phyloP scores from a whole-genome alignment of 202 grass and related monocot species.

The Eragrostis tef region DNA sequence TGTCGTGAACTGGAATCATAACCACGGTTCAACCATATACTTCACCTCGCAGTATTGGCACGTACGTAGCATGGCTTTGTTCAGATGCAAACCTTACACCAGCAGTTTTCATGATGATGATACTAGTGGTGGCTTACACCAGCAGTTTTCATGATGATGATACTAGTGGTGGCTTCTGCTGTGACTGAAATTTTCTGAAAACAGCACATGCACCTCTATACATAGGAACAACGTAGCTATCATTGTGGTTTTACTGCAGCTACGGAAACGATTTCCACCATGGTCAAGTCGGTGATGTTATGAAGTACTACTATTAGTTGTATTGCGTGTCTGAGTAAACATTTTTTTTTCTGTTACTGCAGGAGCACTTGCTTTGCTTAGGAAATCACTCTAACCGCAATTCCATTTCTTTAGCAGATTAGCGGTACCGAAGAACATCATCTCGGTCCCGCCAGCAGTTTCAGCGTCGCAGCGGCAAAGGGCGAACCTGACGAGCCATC shows the following conservation, averaged over 20 bases:
- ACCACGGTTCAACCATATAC: conserved; percentile 40
- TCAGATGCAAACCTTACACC: conserved; percentile 7
- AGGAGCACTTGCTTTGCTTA: not conserved
- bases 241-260: conserved; percentile 18
- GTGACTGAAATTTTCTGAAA: conserved; percentile 40
- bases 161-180: too few species aligned
- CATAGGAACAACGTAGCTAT: conserved; percentile 25
- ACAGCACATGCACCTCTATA: conserved; percentile 32
- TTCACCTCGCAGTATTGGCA: conserved; percentile 14
- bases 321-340: conserved; percentile 27
- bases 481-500: not conserved
- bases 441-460: conserved; percentile 18
- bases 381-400: conserved; percentile 5
- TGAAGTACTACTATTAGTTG: not conserved
- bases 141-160: conserved; percentile 13
- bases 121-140: not conserved
- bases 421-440: conserved; percentile 37
- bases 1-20: conserved; percentile 15
- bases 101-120: conserved; percentile 13
- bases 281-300: conserved; percentile 7
- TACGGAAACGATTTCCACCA: not conserved
- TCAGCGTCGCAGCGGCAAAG: conserved; percentile 15
- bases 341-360: conserved; percentile 1
- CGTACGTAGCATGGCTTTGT: not conserved
- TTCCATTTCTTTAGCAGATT: conserved; percentile 37